phyloP scores from a whole-genome alignment of 2,329 filamentous ascomycete species.

The Microcyclospora tardicrescens region DNA sequence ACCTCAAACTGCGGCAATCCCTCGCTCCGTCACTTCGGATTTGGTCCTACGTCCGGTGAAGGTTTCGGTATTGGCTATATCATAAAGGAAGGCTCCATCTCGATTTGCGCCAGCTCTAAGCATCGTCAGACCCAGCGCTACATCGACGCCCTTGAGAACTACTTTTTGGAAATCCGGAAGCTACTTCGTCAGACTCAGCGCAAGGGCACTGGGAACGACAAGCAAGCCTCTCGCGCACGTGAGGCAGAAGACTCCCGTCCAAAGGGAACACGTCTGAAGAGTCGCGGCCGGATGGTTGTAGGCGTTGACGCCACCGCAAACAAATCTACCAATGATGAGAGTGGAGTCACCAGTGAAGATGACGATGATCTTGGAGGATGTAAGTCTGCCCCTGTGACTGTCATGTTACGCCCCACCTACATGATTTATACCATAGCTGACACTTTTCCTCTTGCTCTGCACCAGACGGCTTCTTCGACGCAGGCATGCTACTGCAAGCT shows the following conservation, averaged over 20 bases:
- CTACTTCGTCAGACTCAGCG: constrained; percentile 59
- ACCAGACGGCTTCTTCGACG: constrained; percentile 91
- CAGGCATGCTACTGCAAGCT: constrained; percentile 83
- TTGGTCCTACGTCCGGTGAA: constrained; percentile 84
- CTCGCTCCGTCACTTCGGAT: constrained; percentile 86
- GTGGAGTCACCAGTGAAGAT: constrained; percentile 45
- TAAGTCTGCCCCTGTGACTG: constrained; percentile 41
- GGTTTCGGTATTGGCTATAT: constrained; percentile 98
- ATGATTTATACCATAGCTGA: not conserved
- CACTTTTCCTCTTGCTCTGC: constrained; percentile 3
- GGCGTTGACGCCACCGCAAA: constrained; percentile 37
- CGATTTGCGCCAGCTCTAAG: constrained; percentile 84
- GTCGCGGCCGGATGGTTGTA: constrained; percentile 56
- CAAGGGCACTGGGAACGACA: constrained; percentile 36
- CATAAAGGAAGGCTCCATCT: constrained; percentile 86
- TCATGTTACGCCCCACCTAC: not conserved
- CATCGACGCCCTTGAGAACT: constrained; percentile 78
- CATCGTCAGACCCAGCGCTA: constrained; percentile 87
- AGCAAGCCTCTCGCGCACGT: constrained; percentile 44
- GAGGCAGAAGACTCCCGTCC: constrained; percentile 44
- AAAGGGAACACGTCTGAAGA: constrained; percentile 45
- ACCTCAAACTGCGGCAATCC: constrained; percentile 99
- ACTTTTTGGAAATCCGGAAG: constrained; percentile 80
- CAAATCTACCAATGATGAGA: constrained; percentile 52
- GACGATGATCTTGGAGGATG: constrained; percentile 88